Conservation (phyloP, 148 eudicot species). For the Nyssa sinensis region DNA sequence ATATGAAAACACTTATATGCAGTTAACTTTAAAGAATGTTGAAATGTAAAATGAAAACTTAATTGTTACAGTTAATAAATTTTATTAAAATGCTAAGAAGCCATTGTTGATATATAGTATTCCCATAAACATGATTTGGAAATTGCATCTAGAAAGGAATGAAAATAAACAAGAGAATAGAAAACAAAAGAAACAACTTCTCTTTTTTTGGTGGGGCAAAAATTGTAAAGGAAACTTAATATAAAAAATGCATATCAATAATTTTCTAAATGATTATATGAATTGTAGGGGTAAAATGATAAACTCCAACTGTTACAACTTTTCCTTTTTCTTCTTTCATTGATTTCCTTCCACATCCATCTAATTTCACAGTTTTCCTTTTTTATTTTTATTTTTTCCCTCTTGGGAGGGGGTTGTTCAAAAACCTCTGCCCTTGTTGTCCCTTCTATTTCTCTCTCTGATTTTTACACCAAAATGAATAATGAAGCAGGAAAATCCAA, state of each 20-base stretch:
- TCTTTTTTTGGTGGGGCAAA: not conserved
- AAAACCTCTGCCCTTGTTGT: not conserved
- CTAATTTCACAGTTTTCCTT: not conserved
- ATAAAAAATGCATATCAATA: not conserved
- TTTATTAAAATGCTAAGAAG: not conserved
- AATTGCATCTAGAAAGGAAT: too few species aligned
- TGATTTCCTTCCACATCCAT: not conserved
- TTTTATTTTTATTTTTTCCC: not conserved
- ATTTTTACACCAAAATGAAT: not conserved
- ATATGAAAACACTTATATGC: too few species aligned
- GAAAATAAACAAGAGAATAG: too few species aligned
- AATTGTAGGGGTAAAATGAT: not conserved
- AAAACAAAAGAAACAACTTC: too few species aligned
- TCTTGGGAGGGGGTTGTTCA: not conserved
- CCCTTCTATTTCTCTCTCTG: not conserved
- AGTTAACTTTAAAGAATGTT: too few species aligned
- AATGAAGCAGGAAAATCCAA: not conserved
- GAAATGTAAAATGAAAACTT: too few species aligned
- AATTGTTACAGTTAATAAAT: not conserved
- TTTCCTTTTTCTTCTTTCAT: not conserved
- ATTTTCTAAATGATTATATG: not conserved
- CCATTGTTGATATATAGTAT: not conserved
- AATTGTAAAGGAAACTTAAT: not conserved
- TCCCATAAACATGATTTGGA: too few species aligned
- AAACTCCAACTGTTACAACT: not conserved